These are phyloP conservation scores for Yamadazyma atmosphaerica DNA, from an alignment of 1,139 yeast species.

Conservation along the genomic window DNA sequence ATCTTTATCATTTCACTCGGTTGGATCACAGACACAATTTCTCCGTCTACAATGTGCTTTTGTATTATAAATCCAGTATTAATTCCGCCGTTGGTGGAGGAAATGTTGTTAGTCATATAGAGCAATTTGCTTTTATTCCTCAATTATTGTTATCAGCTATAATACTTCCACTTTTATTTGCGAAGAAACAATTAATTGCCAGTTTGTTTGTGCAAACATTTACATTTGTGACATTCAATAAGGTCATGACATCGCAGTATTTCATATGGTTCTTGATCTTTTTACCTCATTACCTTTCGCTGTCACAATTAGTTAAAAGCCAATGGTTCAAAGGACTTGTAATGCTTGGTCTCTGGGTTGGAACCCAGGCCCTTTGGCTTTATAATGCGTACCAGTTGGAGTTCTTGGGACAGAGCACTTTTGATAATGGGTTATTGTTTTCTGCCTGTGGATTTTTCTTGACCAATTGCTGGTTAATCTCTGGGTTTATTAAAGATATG, in stretches of 20 bases:
- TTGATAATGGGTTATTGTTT: conserved; percentile 59
- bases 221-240: conserved; percentile 86
- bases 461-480: conserved; percentile 65
- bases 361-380: conserved; percentile 78
- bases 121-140: conserved; percentile 74
- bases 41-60: conserved; percentile 76
- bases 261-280: conserved; percentile 91
- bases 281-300: conserved; percentile 66
- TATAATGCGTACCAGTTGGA: conserved; percentile 77
- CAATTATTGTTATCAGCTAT: conserved; percentile 65
- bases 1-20: conserved; percentile 78
- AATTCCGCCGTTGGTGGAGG: conserved; percentile 8
- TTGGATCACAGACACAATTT: conserved; percentile 95
- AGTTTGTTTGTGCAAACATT: conserved; percentile 86
- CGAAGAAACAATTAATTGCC: conserved; percentile 54
- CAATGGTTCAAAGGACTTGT: conserved; percentile 26
- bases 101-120: too few species aligned
- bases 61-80: conserved; percentile 65
- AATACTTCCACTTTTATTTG: conserved; percentile 60
- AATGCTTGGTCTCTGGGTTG: conserved; percentile 59
- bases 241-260: conserved; percentile 92
- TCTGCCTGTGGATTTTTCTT: conserved; percentile 68
- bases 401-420: conserved; percentile 70
- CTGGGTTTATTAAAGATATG: conserved; percentile 53
- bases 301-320: conserved; percentile 33